Base-by-base conservation (phyloP, 2,329 filamentous ascomycete genomes). In the Aureobasidium subglaciale region DNA sequence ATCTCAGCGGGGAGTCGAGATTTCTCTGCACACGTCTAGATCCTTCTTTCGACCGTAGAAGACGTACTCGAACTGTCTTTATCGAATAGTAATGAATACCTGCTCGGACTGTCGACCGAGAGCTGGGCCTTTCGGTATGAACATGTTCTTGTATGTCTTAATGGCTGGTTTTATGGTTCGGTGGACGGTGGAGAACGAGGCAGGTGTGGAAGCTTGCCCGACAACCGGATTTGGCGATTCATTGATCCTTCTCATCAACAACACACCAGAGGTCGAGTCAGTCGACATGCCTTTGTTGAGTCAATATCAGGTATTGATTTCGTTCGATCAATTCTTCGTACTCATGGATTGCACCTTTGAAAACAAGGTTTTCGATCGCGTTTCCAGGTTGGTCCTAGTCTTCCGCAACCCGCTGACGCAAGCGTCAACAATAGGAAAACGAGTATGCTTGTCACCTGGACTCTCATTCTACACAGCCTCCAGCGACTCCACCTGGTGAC, bases 71-170 rank as follows among this genome's bases (percentile, higher is more conserved):
- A 30, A 46, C 43, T 48, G 43, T 25, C 29, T 48, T 22, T 48
- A 35, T 48, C 18, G 43, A 35, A 48, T 48, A 25, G 43, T 48
- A 48, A 48, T 48, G 29, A 35, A 34, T 25, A 34, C 35, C 6
- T 20, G 20, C 20, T 24, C 43, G 43, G 43, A 35, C 20, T 35
- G 43, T 48, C 20, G 18, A 24, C 43, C 43, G 30, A 35, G 20
- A 16, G 11, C 29, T 11, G 5, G 4, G 2, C 13, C 18, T 16
- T 35, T n/a, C 10, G 10, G n/a, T 10, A 20, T 25, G 43, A 48
- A 48, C 43, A 48, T 48, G 43, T 48, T 35, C 43, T 35, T 20
- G 30, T 15, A 24, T 20, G 30, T 15, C 11, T n/a, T 2, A 30
- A 18, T 11, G 8, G 4, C 16, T 5, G 13, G 10, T 22, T 42